These are phyloP conservation scores for Zygosaccharomyces pseudobailii DNA, from an alignment of 1,139 yeast genomes.

Conservation along the genomic window DNA sequence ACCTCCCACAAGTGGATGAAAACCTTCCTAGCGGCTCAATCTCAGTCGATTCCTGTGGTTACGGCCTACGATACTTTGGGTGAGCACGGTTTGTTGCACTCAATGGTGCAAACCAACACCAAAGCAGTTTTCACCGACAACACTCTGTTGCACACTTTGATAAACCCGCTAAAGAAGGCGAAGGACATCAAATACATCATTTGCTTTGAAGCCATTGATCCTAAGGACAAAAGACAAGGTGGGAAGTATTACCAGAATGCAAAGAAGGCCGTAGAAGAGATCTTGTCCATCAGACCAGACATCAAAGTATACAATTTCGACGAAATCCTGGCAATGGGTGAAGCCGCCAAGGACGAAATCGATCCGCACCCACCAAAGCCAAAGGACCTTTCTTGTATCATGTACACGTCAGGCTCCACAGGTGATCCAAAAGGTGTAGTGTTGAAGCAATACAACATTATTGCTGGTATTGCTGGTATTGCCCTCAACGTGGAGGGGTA, in stretches of 20 bases:
- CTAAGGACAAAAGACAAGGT: slow-evolving; percentile 56
- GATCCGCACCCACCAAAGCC: slow-evolving; percentile 50
- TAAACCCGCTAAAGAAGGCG: slow-evolving; percentile 69
- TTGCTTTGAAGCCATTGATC: slow-evolving; percentile 59
- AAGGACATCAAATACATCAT: slow-evolving; percentile 60
- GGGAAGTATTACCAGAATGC: slow-evolving; percentile 59
- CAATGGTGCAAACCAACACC: slow-evolving; percentile 76
- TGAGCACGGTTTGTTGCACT: slow-evolving; percentile 83
- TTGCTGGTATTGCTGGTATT: slow-evolving; percentile 84
- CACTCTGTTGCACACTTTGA: slow-evolving; percentile 56
- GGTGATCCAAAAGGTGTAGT: slow-evolving; percentile 98
- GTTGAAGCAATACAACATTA: slow-evolving; percentile 66
- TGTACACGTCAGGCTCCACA: slow-evolving; percentile 98
- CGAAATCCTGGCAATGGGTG: slow-evolving; percentile 66
- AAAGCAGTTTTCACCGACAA: slow-evolving; percentile 81
- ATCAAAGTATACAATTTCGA: slow-evolving; percentile 59
- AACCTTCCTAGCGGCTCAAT: slow-evolving; percentile 68
- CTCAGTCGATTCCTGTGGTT: slow-evolving; percentile 80
- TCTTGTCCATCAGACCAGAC: slow-evolving; percentile 70
- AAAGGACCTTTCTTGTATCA: slow-evolving; percentile 80
- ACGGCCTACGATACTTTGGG: slow-evolving; percentile 98
- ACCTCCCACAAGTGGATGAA: slow-evolving; percentile 91
- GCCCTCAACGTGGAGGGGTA: slow-evolving; percentile 53
- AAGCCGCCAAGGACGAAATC: slow-evolving; percentile 38
- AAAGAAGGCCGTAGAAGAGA: slow-evolving; percentile 49